Base-by-base conservation (phyloP, 176 grass and related monocot species). In the Cenchrus purpureus region DNA sequence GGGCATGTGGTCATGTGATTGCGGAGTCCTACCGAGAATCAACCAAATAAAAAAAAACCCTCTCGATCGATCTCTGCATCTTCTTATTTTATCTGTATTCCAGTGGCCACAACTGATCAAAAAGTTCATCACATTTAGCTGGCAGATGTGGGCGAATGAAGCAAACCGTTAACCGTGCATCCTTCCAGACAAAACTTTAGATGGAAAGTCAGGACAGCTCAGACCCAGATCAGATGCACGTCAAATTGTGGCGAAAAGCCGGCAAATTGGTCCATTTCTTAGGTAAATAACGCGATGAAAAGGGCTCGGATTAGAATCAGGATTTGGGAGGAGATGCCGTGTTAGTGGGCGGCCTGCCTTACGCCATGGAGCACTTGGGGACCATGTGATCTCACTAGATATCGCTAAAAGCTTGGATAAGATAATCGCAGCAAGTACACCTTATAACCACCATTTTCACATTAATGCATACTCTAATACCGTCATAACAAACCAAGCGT, bases 161-260 rank as follows among this genome's bases (percentile, higher is more conserved):
- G 65, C 31, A 32, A 32, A 32, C 31, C 31, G 31, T 32, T 32
- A 32, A 32, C 44, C 6, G 25, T n/a, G 20, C 52, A 12, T 56
- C 19, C 64, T 82, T 86, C 59, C 28, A 67, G 60, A 87, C 20
- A 68, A 67, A 72, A 58, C 80, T 83, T 87, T 87, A 83, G 2
- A 43, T 58, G 3, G 12, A 87, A 83, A 87, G 80, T 5, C 1
- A 5, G 79, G 68, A 79, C 84, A 87, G 52, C 84, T 87, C 80
- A 87, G 80, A 53, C 61, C 84, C 84, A 90, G 74, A 83, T 87
- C 89, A 50, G 89, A 90, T 69, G 44, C 84, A 83, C 80, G 50
- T 78, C 83, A 73, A 78, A 78, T 29, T 75, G 16, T 25, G 12
- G 10, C 15, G 5, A n/a, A 86, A 90, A 77, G 72, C 62, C 12